A percentile compares a stretch with the other conserved stretches of the same genome.
phyloP scores from a whole-genome alignment of 345 rosid species.

The Camelina hispida region DNA sequence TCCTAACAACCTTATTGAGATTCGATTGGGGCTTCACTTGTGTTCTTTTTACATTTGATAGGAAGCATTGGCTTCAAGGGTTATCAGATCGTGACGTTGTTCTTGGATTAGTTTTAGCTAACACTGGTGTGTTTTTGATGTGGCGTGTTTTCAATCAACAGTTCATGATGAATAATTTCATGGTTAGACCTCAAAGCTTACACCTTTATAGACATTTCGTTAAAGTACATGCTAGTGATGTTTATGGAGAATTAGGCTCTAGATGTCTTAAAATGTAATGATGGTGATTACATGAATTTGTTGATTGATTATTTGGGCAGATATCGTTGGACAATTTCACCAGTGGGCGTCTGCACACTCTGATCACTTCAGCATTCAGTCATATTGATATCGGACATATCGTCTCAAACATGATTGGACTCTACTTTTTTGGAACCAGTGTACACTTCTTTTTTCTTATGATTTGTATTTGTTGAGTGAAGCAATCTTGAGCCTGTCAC shows the following conservation, averaged over 20 bases:
- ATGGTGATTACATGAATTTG: not conserved
- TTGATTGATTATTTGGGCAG: conserved; percentile 52
- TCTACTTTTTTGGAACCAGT: conserved; percentile 82
- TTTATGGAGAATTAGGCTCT: not conserved
- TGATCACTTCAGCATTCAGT: conserved; percentile 90
- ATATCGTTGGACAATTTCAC: conserved; percentile 76
- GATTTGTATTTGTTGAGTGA: conserved; percentile 10
- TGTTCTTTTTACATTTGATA: conserved; percentile 41
- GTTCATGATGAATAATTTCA: conserved; percentile 81
- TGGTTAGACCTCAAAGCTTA: conserved; percentile 55
- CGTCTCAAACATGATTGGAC: conserved; percentile 86
- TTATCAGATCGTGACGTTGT: conserved; percentile 55
- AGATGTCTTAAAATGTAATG: conserved; percentile 10
- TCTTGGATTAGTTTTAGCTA: conserved; percentile 67
- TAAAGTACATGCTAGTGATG: not conserved
- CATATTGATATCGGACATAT: conserved; percentile 70
- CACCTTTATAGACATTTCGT: not conserved
- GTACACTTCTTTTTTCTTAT: conserved; percentile 48
- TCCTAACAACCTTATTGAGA: not conserved
- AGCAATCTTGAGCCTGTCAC: not conserved
- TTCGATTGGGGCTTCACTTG: not conserved
- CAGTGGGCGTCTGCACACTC: conserved; percentile 67
- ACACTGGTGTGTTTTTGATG: conserved; percentile 69
- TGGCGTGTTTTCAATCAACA: conserved; percentile 64
- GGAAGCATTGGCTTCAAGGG: conserved; percentile 67